Evolutionary conservation across 208 protist species (phyloP).

Genomic region (Acanthamoeba castellanii): DNA sequence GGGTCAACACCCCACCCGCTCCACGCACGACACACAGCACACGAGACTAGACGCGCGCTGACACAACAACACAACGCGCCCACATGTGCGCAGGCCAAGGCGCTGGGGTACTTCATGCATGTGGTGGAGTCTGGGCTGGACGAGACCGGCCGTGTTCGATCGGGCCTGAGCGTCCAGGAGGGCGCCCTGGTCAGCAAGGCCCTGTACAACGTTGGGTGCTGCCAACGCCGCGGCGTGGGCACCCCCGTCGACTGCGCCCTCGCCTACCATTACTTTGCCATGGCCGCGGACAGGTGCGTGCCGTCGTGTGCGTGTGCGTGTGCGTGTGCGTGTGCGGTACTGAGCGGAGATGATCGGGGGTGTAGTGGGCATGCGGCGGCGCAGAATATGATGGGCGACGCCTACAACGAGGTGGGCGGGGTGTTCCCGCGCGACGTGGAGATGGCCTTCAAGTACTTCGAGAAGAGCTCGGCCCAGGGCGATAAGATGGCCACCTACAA

Average conservation of each 20-base stretch:
- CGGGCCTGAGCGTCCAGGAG: no score
- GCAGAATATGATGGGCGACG: conserved; percentile 15
- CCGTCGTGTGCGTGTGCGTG: not conserved
- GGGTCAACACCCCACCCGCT: no score
- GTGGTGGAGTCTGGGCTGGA: not conserved
- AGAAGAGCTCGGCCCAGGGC: not conserved
- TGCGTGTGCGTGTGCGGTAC: not conserved
- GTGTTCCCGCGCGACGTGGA: conserved; percentile 11
- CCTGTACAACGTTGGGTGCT: not conserved
- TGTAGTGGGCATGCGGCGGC: not conserved
- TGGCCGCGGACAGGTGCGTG: not conserved
- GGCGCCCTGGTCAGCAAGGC: not conserved
- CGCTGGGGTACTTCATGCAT: not conserved
- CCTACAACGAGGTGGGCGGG: conserved; percentile 5
- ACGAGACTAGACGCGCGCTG: not conserved
- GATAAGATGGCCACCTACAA: conserved; percentile 34
- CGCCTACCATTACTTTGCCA: not conserved
- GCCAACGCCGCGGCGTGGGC: not conserved
- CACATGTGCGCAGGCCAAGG: not conserved
- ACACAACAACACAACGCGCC: not conserved
- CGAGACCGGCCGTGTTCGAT: not conserved
- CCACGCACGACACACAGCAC: no score
- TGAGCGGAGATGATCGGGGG: no score
- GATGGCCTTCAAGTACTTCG: conserved; percentile 33
- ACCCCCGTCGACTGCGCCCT: not conserved